Conservation (phyloP, 805 yeast species). For the Starmera pachycereana region DNA sequence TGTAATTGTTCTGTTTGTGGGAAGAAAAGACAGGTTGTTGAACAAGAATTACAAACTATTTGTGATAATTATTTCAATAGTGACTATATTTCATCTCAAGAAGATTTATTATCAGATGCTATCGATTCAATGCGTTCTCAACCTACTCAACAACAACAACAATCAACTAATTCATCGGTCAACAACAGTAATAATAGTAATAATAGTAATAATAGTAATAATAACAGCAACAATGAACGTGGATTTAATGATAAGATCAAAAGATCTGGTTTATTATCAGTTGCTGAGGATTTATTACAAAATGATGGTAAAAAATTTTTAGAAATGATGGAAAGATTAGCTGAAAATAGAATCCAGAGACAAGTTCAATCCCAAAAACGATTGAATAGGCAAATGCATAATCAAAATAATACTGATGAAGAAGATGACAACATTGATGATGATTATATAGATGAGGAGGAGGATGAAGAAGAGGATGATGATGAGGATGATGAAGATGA, state of each 20-base stretch:
- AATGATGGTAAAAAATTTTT: slow-evolving; percentile 73
- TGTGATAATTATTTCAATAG: slow-evolving; percentile 56
- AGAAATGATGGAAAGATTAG: slow-evolving; percentile 69
- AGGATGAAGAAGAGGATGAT: slow-evolving; percentile 25
- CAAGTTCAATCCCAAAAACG: slow-evolving; percentile 9
- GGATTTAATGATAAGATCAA: slow-evolving; percentile 6
- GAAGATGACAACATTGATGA: slow-evolving; percentile 3
- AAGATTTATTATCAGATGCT: neutral
- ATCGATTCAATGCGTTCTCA: neutral
- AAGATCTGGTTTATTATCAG: slow-evolving; percentile 38
- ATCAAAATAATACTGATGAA: slow-evolving; percentile 7
- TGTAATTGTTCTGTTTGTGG: slow-evolving; percentile 79
- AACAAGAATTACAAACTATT: slow-evolving; percentile 64
- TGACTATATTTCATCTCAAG: neutral
- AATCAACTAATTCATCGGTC: neutral
- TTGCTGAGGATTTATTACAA: slow-evolving; percentile 72
- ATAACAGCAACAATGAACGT: no score
- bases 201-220: no score
- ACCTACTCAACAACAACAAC: slow-evolving; percentile 3
- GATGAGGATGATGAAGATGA: slow-evolving; percentile 25
- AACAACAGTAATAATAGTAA: no score
- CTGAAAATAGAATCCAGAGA: slow-evolving; percentile 36
- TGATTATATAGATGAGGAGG: slow-evolving; percentile 5
- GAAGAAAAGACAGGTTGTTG: slow-evolving; percentile 58
- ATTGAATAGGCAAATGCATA: slow-evolving; percentile 1